Conservation (phyloP, 2,329 filamentous ascomycete genomes). For the Pseudogymnoascus sp. region DNA sequence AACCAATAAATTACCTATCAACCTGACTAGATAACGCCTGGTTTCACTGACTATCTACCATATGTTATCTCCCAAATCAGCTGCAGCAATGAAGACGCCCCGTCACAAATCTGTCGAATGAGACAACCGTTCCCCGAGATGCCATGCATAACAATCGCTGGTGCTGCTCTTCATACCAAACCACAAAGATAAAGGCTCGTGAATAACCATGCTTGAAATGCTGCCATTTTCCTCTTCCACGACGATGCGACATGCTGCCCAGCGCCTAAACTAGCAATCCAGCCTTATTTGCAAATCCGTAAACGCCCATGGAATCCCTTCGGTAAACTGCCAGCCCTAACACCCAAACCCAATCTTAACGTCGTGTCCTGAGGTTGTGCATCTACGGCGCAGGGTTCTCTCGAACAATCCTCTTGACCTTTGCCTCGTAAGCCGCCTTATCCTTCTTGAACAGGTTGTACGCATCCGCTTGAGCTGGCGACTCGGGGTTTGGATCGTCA, state of each 20-base stretch:
- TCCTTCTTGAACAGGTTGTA: slow-evolving; percentile 97
- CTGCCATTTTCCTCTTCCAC: not conserved
- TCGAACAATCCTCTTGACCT: slow-evolving; percentile 75
- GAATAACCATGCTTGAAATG: not conserved
- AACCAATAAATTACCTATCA: not conserved
- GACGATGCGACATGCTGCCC: slow-evolving; percentile 2
- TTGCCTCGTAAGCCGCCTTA: slow-evolving; percentile 74
- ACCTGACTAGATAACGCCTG: not conserved
- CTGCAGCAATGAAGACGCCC: not conserved
- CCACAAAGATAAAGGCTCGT: not conserved
- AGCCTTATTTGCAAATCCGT: slow-evolving; percentile 3
- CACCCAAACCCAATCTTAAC: slow-evolving; percentile 4
- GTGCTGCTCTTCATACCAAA: not conserved
- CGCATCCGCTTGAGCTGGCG: slow-evolving; percentile 90
- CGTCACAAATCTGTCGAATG: not conserved
- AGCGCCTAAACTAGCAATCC: slow-evolving; percentile 4
- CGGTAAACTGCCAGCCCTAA: not conserved
- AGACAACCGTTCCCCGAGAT: not conserved
- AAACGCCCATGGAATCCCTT: slow-evolving; percentile 2
- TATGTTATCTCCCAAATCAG: not conserved
- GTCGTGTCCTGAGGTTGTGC: slow-evolving; percentile 1
- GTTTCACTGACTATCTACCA: not conserved
- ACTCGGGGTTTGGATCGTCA: slow-evolving; percentile 94
- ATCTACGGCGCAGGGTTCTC: slow-evolving; percentile 72
- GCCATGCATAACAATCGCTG: not conserved